Percentiles rank a stretch among this genome's conserved stretches.
phyloP scores from a whole-genome alignment of 1,139 yeast genomes.

The Wickerhamiella infanticola region DNA sequence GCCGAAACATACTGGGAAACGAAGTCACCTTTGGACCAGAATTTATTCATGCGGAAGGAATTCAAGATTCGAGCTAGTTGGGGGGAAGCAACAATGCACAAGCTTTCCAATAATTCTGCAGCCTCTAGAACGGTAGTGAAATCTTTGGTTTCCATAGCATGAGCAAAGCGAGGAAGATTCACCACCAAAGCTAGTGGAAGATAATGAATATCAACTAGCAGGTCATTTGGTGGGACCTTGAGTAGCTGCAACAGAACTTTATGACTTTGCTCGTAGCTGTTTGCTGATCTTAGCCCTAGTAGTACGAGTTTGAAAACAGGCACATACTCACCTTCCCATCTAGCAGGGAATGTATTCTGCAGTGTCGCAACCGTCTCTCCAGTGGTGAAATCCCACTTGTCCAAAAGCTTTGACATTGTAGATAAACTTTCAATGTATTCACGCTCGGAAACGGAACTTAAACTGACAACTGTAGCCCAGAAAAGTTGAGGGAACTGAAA shows the following conservation, averaged over 20 bases:
- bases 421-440: slow-evolving; percentile 82
- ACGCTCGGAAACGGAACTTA: slow-evolving; percentile 80
- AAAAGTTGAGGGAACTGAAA: slow-evolving; percentile 85
- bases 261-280: slow-evolving; percentile 65
- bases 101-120: slow-evolving; percentile 27
- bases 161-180: slow-evolving; percentile 70
- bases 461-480: slow-evolving; percentile 91
- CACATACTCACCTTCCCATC: slow-evolving; percentile 90
- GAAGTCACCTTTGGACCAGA: slow-evolving; percentile 80
- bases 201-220: slow-evolving; percentile 60
- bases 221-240: slow-evolving; percentile 51
- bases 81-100: slow-evolving; percentile 24
- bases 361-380: slow-evolving; percentile 74
- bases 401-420: slow-evolving; percentile 63
- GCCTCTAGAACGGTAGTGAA: slow-evolving; percentile 30
- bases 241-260: slow-evolving; percentile 60
- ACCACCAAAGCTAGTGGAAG: slow-evolving; percentile 58
- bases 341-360: slow-evolving; percentile 77
- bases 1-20: slow-evolving; percentile 64
- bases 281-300: slow-evolving; percentile 69
- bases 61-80: slow-evolving; percentile 58
- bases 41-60: slow-evolving; percentile 62
- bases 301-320: slow-evolving; percentile 70
- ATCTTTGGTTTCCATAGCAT: slow-evolving; percentile 34
- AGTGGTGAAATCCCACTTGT: slow-evolving; percentile 75